These are phyloP conservation scores for Sclerotinia trifoliorum DNA, from an alignment of 2,329 filamentous ascomycete species.

Conservation along the genomic window DNA sequence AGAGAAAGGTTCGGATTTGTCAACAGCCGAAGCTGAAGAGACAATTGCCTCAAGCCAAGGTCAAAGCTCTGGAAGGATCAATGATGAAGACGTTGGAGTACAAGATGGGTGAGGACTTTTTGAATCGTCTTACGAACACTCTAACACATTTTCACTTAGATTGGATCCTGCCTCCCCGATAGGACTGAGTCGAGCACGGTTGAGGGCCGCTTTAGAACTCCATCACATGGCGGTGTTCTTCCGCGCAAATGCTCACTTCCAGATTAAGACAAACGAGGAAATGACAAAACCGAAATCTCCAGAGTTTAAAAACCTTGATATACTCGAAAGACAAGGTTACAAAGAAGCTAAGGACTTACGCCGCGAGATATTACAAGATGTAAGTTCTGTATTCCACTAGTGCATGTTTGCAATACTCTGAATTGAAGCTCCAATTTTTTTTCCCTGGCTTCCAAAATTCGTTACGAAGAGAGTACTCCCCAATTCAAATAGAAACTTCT, in stretches of 20 bases:
- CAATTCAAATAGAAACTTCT: not conserved
- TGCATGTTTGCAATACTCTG: not conserved
- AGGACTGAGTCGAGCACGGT: conserved; percentile 58
- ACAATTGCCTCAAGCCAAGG: no score
- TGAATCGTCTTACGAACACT: not conserved
- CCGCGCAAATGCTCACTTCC: conserved; percentile 76
- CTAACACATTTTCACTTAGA: not conserved
- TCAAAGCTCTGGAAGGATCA: not conserved
- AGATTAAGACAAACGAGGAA: conserved; percentile 71
- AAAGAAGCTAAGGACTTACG: conserved; percentile 75
- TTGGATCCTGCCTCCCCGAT: conserved; percentile 44
- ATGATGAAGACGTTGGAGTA: conserved; percentile 18
- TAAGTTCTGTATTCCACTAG: conserved; percentile 18
- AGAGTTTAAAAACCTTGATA: conserved; percentile 64
- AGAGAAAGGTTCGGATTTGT: not conserved
- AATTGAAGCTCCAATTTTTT: conserved; percentile 36
- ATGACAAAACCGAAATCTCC: conserved; percentile 65
- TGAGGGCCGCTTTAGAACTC: conserved; percentile 73
- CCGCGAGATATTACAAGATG: conserved; percentile 70
- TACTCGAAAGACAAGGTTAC: conserved; percentile 70
- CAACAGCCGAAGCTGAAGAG: not conserved
- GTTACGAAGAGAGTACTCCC: not conserved
- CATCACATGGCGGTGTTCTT: conserved; percentile 84
- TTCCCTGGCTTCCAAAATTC: not conserved
- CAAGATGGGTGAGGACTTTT: conserved; percentile 37